Conservation (phyloP, 2,329 filamentous ascomycete genomes). For the Exophiala viscosa region DNA sequence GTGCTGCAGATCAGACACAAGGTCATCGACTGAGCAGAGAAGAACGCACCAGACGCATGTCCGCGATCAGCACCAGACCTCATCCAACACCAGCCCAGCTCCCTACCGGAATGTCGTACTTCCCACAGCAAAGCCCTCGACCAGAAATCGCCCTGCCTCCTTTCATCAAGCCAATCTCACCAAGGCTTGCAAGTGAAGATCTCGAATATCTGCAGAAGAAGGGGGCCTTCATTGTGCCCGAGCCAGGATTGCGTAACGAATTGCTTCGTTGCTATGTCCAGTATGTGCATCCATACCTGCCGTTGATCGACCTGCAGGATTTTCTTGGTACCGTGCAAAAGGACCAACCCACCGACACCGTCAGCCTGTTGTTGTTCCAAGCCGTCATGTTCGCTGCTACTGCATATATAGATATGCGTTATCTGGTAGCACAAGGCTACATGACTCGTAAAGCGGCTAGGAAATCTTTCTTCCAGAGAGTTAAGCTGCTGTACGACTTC, state of each 20-base stretch:
- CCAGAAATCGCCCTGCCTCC: conserved; percentile 51
- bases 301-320: conserved; percentile 67
- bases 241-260: conserved; percentile 67
- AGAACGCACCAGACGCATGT: conserved; percentile 45
- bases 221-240: conserved; percentile 76
- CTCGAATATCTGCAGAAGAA: conserved; percentile 78
- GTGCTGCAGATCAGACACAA: conserved; percentile 47
- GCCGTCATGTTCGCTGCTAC: conserved; percentile 92
- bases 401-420: conserved; percentile 78
- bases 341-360: conserved; percentile 65
- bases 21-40: conserved; percentile 42
- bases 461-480: conserved; percentile 84
- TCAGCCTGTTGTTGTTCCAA: conserved; percentile 86
- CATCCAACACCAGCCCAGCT: conserved; percentile 38
- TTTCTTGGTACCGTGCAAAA: conserved; percentile 56
- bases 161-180: conserved; percentile 76
- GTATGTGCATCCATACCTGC: conserved; percentile 93
- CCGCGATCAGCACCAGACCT: conserved; percentile 39
- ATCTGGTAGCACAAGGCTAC: conserved; percentile 74
- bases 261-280: conserved; percentile 79
- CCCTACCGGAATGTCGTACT: conserved; percentile 31
- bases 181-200: conserved; percentile 74
- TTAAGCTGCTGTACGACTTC: conserved; percentile 81
- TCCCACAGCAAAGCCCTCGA: conserved; percentile 49
- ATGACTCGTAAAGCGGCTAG: conserved; percentile 73